A percentile compares a stretch with the other conserved stretches of the same genome.
These are phyloP conservation scores for Auricularia heimuer DNA, from an alignment of 768 basidiomycete species.

Conservation along the genomic window DNA sequence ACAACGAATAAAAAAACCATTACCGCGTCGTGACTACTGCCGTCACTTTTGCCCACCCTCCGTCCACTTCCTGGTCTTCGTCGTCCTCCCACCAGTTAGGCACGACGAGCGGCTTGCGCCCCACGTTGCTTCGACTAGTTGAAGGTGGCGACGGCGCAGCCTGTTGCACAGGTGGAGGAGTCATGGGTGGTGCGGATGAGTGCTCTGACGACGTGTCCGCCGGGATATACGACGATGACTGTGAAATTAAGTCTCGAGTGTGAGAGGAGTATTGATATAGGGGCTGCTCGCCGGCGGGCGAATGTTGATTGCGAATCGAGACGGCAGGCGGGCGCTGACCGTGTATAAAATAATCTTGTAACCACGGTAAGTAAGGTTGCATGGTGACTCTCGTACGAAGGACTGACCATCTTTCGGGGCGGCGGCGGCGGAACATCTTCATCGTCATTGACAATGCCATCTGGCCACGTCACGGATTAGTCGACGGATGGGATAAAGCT, in stretches of 20 bases:
- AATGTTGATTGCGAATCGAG: neutral
- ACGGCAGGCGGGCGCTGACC: no score
- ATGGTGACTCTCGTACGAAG: neutral
- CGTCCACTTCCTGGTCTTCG: neutral
- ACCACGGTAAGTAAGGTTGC: no score
- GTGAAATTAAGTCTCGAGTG: neutral
- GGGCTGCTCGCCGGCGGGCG: neutral
- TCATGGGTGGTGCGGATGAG: neutral
- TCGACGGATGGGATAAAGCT: neutral
- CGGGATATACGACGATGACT: neutral
- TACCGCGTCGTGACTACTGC: neutral
- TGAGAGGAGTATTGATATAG: neutral
- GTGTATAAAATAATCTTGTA: no score
- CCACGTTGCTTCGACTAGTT: neutral
- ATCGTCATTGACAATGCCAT: neutral
- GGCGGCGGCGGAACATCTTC: neutral
- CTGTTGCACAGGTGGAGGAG: neutral
- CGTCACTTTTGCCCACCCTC: neutral
- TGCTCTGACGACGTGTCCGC: neutral
- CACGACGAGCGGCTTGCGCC: neutral
- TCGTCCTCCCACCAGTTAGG: slow-evolving; percentile 3
- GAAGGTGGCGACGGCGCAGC: neutral
- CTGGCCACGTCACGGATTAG: neutral
- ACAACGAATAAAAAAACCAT: neutral
- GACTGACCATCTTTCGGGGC: slow-evolving; percentile 1